Evolutionary conservation across 2,329 filamentous ascomycete genomes (phyloP).

Genomic region (Epichloe hybrida): DNA sequence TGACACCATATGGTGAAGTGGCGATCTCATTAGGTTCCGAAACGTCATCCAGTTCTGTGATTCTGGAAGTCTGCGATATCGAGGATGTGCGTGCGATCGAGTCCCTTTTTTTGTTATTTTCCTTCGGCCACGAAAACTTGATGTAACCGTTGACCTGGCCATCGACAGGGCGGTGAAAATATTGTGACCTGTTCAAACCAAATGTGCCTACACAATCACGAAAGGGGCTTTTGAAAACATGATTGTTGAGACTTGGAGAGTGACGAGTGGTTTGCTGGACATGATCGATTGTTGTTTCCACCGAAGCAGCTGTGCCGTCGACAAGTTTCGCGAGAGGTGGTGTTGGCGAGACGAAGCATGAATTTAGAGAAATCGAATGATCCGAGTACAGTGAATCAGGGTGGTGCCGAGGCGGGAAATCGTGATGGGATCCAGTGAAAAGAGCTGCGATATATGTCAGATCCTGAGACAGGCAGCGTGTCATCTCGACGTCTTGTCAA

Average conservation of each 20-base stretch:
- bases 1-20: neutral
- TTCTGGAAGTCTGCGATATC: neutral
- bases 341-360: neutral
- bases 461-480: slow-evolving; percentile 13
- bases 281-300: neutral
- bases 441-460: slow-evolving; percentile 17
- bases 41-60: slow-evolving; percentile 1
- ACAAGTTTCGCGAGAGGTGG: neutral
- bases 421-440: slow-evolving; percentile 8
- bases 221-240: slow-evolving; percentile 18
- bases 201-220: slow-evolving; percentile 18
- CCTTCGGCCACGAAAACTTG: slow-evolving; percentile 23
- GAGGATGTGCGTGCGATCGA: neutral
- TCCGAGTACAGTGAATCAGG: neutral
- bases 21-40: neutral
- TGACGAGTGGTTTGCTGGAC: neutral
- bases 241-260: neutral
- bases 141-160: slow-evolving; percentile 25
- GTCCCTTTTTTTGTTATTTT: neutral
- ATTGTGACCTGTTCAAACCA: slow-evolving; percentile 10
- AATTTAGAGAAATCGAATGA: neutral
- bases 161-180: slow-evolving; percentile 17
- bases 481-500: slow-evolving; percentile 10
- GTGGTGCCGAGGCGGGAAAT: slow-evolving; percentile 2
- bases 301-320: neutral